Base-by-base conservation (phyloP, 768 basidiomycete species). In the Pilatotrama ljubarskyi region DNA sequence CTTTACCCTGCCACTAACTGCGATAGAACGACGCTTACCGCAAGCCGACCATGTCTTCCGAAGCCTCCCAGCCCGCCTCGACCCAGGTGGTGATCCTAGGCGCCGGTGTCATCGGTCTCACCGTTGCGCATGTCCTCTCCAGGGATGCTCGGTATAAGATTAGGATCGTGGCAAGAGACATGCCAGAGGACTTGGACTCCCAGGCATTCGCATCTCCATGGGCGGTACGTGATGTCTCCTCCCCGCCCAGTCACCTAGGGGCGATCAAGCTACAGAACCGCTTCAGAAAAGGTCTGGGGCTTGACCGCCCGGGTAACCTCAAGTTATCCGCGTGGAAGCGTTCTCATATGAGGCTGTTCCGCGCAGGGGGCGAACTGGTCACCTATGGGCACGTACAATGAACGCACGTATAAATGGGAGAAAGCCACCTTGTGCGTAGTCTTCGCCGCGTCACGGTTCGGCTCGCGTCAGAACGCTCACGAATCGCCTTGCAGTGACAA, bases 181-280 rank as follows among this genome's bases (percentile, higher is more conserved):
- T 76, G 68, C 77, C 77, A 0, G 72, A 74, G 15, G 75, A 76
- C 59, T 57, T 73, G 20, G 71, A 72, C 44, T 81, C 79, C 3
- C 78, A 79, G 51, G 77, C 73, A 4, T 82, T 78, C 71, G 73
- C 80, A 9, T 81, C 78, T 54, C 82, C 82, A n/a, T 82, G 81
- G 70, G 80, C 82, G 58, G 80, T 80, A 57, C 52, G 76, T 41
- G 15, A n/a, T 40, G n/a, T 24, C 25, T 43, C 29, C 29, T 32
- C 10, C 29, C 29, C 10, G 29, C 10, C n/a, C 4, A 10, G 29
- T 10, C 5, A 32, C 29, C 29, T 32, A 32, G 29, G 29, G 29
- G 29, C 29, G 29, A 10, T 32, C 29, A 32, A 32, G 29, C 10
- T 10, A 10, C 29, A 32, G 29, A 32, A 32, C 29, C 29, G 29